These are phyloP conservation scores for Delphinella strobiligena DNA, from an alignment of 2,329 filamentous ascomycete species.

Conservation along the genomic window DNA sequence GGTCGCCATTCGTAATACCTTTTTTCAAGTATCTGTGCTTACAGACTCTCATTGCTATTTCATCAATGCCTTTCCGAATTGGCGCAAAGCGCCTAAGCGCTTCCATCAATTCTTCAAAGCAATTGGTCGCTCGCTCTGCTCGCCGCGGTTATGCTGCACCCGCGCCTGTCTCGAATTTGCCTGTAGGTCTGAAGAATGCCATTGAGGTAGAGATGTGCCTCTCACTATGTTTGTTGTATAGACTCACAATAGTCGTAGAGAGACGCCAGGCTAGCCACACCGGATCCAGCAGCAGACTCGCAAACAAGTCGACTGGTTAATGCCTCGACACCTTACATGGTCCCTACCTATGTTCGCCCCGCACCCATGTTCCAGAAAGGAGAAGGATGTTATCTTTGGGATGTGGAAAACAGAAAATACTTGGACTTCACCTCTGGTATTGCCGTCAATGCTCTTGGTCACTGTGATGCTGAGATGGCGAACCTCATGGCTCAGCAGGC, in stretches of 20 bases:
- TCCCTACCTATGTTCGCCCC: slow-evolving; percentile 86
- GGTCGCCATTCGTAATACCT: background rate
- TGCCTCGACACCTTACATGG: slow-evolving; percentile 77
- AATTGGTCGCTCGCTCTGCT: slow-evolving; percentile 4
- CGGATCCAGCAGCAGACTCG: slow-evolving; percentile 63
- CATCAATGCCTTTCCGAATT: slow-evolving; percentile 13
- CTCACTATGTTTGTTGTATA: slow-evolving; percentile 1
- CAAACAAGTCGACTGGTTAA: slow-evolving; percentile 62
- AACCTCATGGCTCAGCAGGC: slow-evolving; percentile 56
- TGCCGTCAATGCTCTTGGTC: slow-evolving; percentile 84
- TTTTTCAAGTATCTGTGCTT: background rate
- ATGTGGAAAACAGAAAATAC: slow-evolving; percentile 78
- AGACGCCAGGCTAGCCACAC: slow-evolving; percentile 46
- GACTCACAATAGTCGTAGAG: slow-evolving; percentile 23
- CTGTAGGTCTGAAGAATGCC: slow-evolving; percentile 26
- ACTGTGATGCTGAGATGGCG: slow-evolving; percentile 70
- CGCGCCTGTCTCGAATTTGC: slow-evolving; percentile 29
- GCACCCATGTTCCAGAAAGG: slow-evolving; percentile 82
- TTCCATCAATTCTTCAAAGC: slow-evolving; percentile 9
- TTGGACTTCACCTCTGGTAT: slow-evolving; percentile 94
- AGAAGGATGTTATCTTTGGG: slow-evolving; percentile 78
- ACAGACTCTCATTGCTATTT: background rate
- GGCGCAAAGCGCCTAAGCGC: slow-evolving; percentile 15
- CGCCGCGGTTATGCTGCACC: slow-evolving; percentile 24
- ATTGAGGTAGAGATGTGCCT: slow-evolving; percentile 26